phyloP scores from a whole-genome alignment of 2,329 filamentous ascomycete genomes.

The Penicillium sp. region DNA sequence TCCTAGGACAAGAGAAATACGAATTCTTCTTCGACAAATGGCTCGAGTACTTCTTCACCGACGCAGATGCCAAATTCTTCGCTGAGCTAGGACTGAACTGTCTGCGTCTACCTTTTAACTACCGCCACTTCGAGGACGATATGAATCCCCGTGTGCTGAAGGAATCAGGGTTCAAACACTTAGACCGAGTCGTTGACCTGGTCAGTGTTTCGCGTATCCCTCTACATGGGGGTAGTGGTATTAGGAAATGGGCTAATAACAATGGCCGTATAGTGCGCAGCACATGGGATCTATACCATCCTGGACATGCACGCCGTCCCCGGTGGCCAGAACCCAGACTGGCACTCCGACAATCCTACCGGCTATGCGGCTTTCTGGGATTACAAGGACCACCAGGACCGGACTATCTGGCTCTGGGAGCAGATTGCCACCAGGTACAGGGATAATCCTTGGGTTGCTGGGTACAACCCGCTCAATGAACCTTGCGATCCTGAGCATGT shows the following conservation, averaged over 20 bases:
- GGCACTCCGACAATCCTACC: conserved; percentile 52
- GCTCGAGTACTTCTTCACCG: conserved; percentile 60
- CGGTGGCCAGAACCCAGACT: conserved; percentile 53
- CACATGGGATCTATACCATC: conserved; percentile 52
- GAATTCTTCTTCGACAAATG: conserved; percentile 62
- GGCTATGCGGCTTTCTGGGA: conserved; percentile 53
- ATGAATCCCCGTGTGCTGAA: conserved; percentile 50
- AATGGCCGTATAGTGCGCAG: conserved; percentile 37
- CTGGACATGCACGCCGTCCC: conserved; percentile 53
- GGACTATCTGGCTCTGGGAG: conserved; percentile 52
- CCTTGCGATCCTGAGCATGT: conserved; percentile 51
- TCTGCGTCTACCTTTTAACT: conserved; percentile 62
- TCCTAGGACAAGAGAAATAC: conserved; percentile 57
- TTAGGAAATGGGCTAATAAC: neutral
- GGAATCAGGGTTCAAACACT: conserved; percentile 48
- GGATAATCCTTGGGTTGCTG: conserved; percentile 50
- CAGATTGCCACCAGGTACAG: conserved; percentile 49
- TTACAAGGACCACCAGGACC: conserved; percentile 52
- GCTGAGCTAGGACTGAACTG: conserved; percentile 58
- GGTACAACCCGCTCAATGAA: conserved; percentile 56
- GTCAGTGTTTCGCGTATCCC: conserved; percentile 17
- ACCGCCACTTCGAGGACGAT: conserved; percentile 54
- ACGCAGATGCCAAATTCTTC: conserved; percentile 59
- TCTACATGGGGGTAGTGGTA: neutral
- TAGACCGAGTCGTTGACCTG: conserved; percentile 50